phyloP scores from a whole-genome alignment of 345 rosid species.

The Geranium rotundifolium region DNA sequence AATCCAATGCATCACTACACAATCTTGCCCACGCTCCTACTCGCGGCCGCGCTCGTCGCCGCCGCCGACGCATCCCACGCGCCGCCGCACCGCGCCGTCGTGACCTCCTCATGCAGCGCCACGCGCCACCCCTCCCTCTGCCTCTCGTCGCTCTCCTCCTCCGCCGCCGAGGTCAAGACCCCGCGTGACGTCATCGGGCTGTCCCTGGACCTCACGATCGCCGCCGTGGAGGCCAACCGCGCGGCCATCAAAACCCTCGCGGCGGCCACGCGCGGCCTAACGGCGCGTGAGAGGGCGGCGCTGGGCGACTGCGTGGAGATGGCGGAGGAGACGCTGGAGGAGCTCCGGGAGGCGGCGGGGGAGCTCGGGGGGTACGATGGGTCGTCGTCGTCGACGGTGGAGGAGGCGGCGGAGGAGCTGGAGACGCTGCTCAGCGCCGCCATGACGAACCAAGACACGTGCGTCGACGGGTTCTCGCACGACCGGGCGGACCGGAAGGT shows the following conservation, averaged over 20 bases:
- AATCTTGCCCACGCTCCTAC: too few relatives aligned
- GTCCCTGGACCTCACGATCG: constrained; percentile 38
- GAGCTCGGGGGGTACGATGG: constrained; percentile 21
- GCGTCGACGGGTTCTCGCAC: constrained; percentile 55
- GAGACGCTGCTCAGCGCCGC: constrained; percentile 43
- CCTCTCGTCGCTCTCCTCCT: constrained; percentile 33
- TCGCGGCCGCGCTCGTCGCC: too few relatives aligned
- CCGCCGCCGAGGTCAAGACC: constrained; percentile 21
- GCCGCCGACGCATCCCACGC: too few relatives aligned
- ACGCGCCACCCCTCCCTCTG: constrained; percentile 51
- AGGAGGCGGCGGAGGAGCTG: constrained; percentile 18
- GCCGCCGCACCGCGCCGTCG: constrained; percentile 14
- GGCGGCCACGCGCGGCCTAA: constrained; percentile 13
- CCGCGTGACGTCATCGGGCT: constrained; percentile 43
- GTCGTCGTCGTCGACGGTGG: constrained; percentile 11
- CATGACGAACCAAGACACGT: constrained; percentile 54
- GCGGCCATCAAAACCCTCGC: constrained; percentile 32
- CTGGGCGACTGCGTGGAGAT: constrained; percentile 48
- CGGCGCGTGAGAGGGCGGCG: constrained; percentile 35
- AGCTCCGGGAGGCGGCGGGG: constrained; percentile 20
- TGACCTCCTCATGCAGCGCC: constrained; percentile 42
- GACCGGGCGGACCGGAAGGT: constrained; percentile 24
- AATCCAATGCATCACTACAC: too few relatives aligned
- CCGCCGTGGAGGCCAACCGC: constrained; percentile 38
- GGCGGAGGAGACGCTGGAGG: constrained; percentile 45